These are phyloP conservation scores for Xylariaceae sp. DNA, from an alignment of 2,329 filamentous ascomycete genomes.

Conservation along the genomic window DNA sequence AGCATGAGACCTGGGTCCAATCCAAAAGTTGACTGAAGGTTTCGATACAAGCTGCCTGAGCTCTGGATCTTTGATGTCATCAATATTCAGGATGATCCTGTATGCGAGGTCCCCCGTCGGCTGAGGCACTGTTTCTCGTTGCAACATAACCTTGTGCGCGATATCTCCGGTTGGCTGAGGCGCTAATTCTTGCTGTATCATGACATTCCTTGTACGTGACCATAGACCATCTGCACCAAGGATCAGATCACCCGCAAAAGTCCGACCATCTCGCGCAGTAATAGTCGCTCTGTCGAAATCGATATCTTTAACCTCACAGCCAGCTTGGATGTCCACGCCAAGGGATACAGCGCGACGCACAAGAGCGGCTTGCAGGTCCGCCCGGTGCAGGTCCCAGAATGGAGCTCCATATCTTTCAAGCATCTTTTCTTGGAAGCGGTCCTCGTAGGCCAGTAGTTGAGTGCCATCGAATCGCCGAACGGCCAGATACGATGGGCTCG, in stretches of 20 bases:
- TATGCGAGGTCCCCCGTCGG: conserved; percentile 63
- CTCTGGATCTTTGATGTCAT: conserved; percentile 54
- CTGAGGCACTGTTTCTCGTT: conserved; percentile 50
- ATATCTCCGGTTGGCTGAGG: conserved; percentile 58
- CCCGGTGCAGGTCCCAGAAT: conserved; percentile 56
- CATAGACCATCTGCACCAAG: conserved; percentile 58
- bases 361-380: conserved; percentile 27
- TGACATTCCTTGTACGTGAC: conserved; percentile 48
- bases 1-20: conserved; percentile 57
- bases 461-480: conserved; percentile 30
- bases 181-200: conserved; percentile 51
- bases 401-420: conserved; percentile 37
- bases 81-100: conserved; percentile 55
- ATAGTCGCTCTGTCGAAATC: conserved; percentile 53
- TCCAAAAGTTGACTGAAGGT: conserved; percentile 60
- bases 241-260: conserved; percentile 49
- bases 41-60: conserved; percentile 50
- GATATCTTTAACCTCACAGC: conserved; percentile 31
- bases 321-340: conserved; percentile 23
- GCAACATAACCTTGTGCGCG: conserved; percentile 51
- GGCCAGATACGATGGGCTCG: conserved; percentile 24
- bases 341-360: conserved; percentile 27
- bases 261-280: conserved; percentile 42
- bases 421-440: conserved; percentile 28
- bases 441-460: conserved; percentile 23